These are phyloP conservation scores for Camellia japonica DNA, from an alignment of 148 eudicot genomes.

Conservation along the genomic window DNA sequence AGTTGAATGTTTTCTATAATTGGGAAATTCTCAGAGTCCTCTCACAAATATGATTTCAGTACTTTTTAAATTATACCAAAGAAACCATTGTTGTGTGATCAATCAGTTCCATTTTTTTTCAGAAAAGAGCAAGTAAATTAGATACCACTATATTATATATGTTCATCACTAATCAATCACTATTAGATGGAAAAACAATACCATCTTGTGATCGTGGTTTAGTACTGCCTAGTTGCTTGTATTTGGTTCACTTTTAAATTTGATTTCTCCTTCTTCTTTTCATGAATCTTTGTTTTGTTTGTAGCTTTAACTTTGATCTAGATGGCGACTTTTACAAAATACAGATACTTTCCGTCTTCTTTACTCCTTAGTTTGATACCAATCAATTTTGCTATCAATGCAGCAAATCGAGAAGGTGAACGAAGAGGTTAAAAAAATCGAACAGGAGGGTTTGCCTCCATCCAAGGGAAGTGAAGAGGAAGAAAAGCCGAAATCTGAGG, in stretches of 20 bases:
- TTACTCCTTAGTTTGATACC: conserved; percentile 7
- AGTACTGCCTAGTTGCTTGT: not conserved
- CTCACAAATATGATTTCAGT: not conserved
- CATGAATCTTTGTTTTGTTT: not conserved
- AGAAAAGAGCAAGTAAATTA: not conserved
- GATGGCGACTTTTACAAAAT: not conserved
- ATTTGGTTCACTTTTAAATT: not conserved
- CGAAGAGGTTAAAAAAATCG: conserved; percentile 33
- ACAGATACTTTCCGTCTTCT: not conserved
- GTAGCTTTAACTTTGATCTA: not conserved
- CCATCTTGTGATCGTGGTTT: not conserved
- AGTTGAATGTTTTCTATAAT: not conserved
- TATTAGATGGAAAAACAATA: not conserved
- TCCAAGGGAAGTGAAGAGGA: conserved; percentile 20
- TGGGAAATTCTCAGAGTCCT: not conserved
- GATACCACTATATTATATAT: not conserved
- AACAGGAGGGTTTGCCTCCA: conserved; percentile 24
- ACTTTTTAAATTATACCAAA: not conserved
- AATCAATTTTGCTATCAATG: conserved; percentile 14
- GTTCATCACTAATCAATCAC: not conserved
- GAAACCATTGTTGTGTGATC: not conserved
- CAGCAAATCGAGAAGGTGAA: conserved; percentile 39
- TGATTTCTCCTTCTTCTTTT: not conserved
- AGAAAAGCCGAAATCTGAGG: conserved; percentile 31
- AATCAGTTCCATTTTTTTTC: not conserved